Evolutionary conservation across 495 filamentous ascomycete species (phyloP), one percentile per base, ranked within the genome.

Genomic region (Neurospora tetraspora): DNA sequence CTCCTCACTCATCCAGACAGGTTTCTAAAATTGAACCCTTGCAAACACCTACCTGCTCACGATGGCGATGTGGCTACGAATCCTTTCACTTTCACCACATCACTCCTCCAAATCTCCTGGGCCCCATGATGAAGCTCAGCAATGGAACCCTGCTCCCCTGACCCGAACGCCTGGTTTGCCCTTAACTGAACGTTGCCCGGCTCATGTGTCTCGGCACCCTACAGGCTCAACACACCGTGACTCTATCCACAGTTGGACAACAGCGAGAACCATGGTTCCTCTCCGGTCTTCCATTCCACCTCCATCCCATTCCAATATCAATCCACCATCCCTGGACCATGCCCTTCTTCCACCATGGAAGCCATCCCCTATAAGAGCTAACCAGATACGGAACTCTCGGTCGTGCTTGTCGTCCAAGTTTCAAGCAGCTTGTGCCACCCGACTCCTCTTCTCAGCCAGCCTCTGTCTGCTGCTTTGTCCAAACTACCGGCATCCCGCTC

Each of bases 361-460:
- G 36, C 18, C 37, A 31, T 42, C 34, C 16, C 36, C n/a, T 61
- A 23, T 36, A 65, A 61, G 34, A 61, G 27, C 75, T 74, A 76
- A 61, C 73, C 75, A 8, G 39, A 47, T 73, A 39, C 39, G 75
- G 75, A 37, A 72, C 71, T 40, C 69, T 74, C 73, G 53, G 73
- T 76, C 42, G 71, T 75, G 75, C 75, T 76, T 73, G 73, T 76
- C 42, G 47, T 65, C 5, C 23, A 65, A 34, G 5, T 65, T 14
- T 31, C 12, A 12, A 61, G 53, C 53, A 61, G 12, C 53, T 75
- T 70, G 42, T 71, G 73, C 38, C 71, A n/a, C 39, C 36, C 61
- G 73, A 42, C 43, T 70, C 59, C 42, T 69, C 37, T 42, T 71
- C 71, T 74, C 75, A 74, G 73, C 73, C 69, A 73, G 73, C 75